Evolutionary conservation across 148 eudicot species (phyloP).

Genomic region (Gaultheria prostrata): DNA sequence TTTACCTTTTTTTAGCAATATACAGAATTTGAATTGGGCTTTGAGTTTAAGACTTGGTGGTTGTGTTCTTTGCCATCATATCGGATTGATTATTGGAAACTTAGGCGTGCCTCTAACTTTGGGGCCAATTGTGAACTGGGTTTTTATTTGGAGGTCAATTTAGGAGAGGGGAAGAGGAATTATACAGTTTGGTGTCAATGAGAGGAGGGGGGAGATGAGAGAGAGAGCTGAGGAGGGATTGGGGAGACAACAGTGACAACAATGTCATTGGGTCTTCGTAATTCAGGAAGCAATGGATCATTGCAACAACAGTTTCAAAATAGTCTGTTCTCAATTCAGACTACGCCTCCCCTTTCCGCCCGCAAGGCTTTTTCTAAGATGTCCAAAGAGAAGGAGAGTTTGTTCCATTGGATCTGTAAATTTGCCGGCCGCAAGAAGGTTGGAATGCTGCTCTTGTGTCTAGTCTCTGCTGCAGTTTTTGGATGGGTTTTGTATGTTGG

Average conservation of each 20-base stretch:
- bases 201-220: slow-evolving; percentile 54
- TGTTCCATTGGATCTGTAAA: slow-evolving; percentile 71
- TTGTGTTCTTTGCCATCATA: background rate
- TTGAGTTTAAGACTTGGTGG: background rate
- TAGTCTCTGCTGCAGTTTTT: slow-evolving; percentile 74
- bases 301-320: slow-evolving; percentile 66
- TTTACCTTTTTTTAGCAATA: background rate
- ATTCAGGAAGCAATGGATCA: slow-evolving; percentile 87
- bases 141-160: background rate
- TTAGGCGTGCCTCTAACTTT: background rate
- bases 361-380: slow-evolving; percentile 67
- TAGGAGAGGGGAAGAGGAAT: background rate
- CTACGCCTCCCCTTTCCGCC: slow-evolving; percentile 37
- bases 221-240: slow-evolving; percentile 32
- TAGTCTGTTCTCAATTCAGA: slow-evolving; percentile 37
- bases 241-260: slow-evolving; percentile 74
- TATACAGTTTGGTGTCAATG: slow-evolving; percentile 12
- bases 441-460: slow-evolving; percentile 85
- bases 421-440: slow-evolving; percentile 76
- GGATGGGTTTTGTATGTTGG: slow-evolving; percentile 75
- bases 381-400: slow-evolving; percentile 81
- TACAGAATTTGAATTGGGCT: background rate
- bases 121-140: slow-evolving; percentile 11
- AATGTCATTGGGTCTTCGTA: slow-evolving; percentile 92
- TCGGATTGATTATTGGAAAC: background rate